Conservation (phyloP, 2,329 filamentous ascomycete genomes). For the Aspergillus awamori region DNA sequence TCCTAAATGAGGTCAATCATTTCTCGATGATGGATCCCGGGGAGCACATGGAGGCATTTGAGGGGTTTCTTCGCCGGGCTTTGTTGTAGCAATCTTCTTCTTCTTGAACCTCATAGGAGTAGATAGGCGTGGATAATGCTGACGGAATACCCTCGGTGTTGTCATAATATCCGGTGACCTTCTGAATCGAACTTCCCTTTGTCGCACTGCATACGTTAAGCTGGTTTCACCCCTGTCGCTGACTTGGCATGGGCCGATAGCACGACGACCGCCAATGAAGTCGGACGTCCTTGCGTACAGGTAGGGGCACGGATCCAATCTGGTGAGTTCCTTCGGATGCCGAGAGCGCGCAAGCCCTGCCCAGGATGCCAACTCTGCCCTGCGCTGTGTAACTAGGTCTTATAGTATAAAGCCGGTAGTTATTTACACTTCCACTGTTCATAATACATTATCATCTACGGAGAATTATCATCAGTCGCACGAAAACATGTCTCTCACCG, state of each 20-base stretch:
- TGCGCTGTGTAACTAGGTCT: not conserved
- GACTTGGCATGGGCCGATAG: too few species aligned
- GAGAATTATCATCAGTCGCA: not conserved
- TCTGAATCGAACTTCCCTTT: too few species aligned
- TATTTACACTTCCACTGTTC: too few species aligned
- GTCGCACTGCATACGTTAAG: too few species aligned
- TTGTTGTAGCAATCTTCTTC: not conserved
- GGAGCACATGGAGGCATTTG: slow-evolving; percentile 12
- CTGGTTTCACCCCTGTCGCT: too few species aligned
- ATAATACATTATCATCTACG: too few species aligned
- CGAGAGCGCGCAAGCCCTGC: not conserved
- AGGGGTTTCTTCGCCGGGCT: not conserved
- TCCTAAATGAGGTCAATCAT: slow-evolving; percentile 36
- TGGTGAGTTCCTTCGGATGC: not conserved
- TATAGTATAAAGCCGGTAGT: too few species aligned
- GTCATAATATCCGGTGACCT: not conserved
- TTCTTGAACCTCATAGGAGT: not conserved
- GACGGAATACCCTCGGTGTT: not conserved
- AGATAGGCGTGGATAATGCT: not conserved
- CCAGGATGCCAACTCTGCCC: not conserved
- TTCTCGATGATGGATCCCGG: slow-evolving; percentile 32
- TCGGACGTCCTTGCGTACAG: not conserved
- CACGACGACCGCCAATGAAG: too few species aligned
- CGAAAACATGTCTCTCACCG: not conserved
- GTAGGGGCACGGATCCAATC: not conserved